Base-by-base conservation (phyloP, 805 yeast species). In the Wickerhamiella azyma region DNA sequence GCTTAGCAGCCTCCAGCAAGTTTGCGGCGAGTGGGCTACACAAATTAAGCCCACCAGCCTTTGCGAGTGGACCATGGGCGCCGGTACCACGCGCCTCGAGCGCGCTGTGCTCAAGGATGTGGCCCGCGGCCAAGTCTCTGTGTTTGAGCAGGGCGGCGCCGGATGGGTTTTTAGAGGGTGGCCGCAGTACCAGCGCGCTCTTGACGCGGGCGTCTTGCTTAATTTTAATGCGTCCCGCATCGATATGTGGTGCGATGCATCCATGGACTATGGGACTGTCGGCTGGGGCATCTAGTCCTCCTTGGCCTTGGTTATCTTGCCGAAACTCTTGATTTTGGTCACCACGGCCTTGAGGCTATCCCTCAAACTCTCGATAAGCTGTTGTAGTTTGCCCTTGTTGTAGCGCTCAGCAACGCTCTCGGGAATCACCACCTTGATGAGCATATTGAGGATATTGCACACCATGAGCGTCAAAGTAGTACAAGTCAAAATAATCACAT, bases 381-480 rank as follows among this genome's bases (percentile, higher is more conserved):
- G 28, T 3, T 30, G 35, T 2, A 46, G 26, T 28, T 40, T 36
- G 16, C 41, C 45, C 29, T 9, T 19, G 33, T 38, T 39, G n/a
- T 39, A 21, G 30, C 26, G 45, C 37, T 44, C 47, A 35, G 40
- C 58, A 52, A 21, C 55, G 49, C 35, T 83, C 88, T 48, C 85
- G 0, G 89, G 75, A 0, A 86, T 78, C 9, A 83, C 74, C 55
- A 76, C 70, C 56, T 86, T 84, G 7, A 79, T 77, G 39, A 92
- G 59, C 45, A 86, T 66, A 57, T 89, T 88, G 66, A 79, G 86
- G 1, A 88, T 58, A 0, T 89, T 76, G 8, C 97, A 97, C 65
- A 88, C 89, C 0, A 89, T 79, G 48, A 92, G 66, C 0, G 97
- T 85, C 85, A 92, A 81, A 6, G 86, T 81, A 0, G 98, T 92